phyloP scores from a whole-genome alignment of 2,329 filamentous ascomycete genomes.

The Huntiella omanensis region DNA sequence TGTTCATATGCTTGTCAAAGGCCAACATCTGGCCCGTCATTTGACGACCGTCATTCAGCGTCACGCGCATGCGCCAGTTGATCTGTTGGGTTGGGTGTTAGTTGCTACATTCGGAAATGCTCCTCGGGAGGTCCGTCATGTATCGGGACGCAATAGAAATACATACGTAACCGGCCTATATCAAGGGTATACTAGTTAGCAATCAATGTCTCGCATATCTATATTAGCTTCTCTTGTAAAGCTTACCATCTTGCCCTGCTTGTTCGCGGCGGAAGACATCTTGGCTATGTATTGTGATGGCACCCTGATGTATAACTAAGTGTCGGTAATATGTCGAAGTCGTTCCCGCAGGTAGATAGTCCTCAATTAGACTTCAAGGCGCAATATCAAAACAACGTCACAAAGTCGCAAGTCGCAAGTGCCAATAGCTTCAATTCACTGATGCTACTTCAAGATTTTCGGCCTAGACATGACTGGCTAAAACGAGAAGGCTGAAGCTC shows the following conservation, averaged over 20 bases:
- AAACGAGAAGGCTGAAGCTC: conserved; percentile 10
- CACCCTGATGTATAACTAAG: background rate
- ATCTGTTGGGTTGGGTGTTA: conserved; percentile 39
- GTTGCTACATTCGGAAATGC: background rate
- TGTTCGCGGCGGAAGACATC: conserved; percentile 47
- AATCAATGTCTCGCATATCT: background rate
- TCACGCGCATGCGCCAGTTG: conserved; percentile 98
- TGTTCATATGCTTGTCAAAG: conserved; percentile 99
- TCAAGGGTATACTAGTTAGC: conserved; percentile 1
- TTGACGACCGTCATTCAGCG: conserved; percentile 82
- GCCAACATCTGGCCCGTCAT: conserved; percentile 97
- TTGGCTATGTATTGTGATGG: conserved; percentile 3
- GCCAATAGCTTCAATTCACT: no score
- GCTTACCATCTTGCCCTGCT: conserved; percentile 96
- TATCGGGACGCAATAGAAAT: background rate
- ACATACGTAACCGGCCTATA: conserved; percentile 28
- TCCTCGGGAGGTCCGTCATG: background rate
- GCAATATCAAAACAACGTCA: conserved; percentile 1
- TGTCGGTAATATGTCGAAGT: no score
- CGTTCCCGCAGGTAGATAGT: background rate
- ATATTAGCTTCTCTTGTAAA: background rate
- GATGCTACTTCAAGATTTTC: conserved; percentile 11
- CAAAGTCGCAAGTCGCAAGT: background rate
- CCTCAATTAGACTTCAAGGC: background rate
- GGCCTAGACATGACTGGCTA: conserved; percentile 6